These are phyloP conservation scores for Aechmea fasciata DNA, from an alignment of 176 grass and related monocot genomes.

Conservation along the genomic window DNA sequence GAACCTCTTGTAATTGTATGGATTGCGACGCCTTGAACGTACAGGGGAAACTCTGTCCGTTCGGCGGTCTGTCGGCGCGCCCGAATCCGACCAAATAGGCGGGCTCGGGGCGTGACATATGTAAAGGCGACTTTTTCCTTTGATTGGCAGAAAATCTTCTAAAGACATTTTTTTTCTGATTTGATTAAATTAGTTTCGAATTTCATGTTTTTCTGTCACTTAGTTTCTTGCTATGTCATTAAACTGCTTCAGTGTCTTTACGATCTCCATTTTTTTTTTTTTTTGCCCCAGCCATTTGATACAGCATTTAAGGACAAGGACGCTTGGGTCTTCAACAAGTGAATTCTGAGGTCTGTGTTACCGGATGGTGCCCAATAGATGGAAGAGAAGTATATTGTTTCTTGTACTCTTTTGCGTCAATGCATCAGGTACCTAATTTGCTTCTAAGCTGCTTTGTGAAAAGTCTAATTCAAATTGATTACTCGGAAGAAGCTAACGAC, in stretches of 20 bases:
- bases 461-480: too few relatives aligned
- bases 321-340: not conserved
- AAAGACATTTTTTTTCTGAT: not conserved
- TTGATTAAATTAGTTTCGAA: not conserved
- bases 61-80: too few relatives aligned
- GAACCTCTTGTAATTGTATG: too few relatives aligned
- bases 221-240: not conserved
- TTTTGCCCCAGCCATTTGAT: slow-evolving; percentile 17
- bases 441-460: not conserved
- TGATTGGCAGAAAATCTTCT: too few relatives aligned
- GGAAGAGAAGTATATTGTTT: slow-evolving; percentile 19
- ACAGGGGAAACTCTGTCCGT: too few relatives aligned
- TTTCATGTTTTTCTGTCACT: not conserved
- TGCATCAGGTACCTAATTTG: slow-evolving; percentile 57
- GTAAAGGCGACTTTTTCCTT: too few relatives aligned
- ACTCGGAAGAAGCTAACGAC: too few relatives aligned
- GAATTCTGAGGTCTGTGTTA: not conserved
- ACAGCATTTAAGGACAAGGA: slow-evolving; percentile 11
- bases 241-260: slow-evolving; percentile 2
- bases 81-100: too few relatives aligned
- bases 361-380: slow-evolving; percentile 34
- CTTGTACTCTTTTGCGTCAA: slow-evolving; percentile 36
- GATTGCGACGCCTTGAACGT: too few relatives aligned
- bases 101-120: too few relatives aligned
- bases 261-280: not conserved